phyloP scores from a whole-genome alignment of 352 stramenopile species.

The Stephanocyclus meneghinianus region DNA sequence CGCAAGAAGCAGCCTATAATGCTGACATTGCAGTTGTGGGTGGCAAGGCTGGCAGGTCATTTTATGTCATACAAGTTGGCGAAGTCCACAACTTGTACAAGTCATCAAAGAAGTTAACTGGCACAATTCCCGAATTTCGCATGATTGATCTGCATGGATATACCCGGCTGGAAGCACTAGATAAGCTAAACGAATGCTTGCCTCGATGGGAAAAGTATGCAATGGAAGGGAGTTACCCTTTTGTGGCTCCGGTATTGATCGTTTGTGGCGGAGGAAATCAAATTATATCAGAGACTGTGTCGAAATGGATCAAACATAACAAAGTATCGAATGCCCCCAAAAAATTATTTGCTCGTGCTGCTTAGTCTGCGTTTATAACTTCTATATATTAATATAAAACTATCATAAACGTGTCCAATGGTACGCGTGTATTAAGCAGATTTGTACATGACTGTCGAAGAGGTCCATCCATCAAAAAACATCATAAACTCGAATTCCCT shows the following conservation, averaged over 20 bases:
- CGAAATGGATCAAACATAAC: slow-evolving; percentile 28
- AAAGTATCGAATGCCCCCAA: slow-evolving; percentile 32
- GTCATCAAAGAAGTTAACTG: slow-evolving; percentile 27
- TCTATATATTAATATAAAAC: not conserved
- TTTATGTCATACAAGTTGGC: slow-evolving; percentile 30
- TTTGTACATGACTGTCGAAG: not conserved
- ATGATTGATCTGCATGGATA: slow-evolving; percentile 31
- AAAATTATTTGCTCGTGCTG: slow-evolving; percentile 1
- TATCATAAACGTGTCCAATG: no score
- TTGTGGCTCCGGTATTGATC: slow-evolving; percentile 13
- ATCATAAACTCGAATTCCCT: no score
- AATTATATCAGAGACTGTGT: slow-evolving; percentile 26
- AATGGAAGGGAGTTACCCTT: slow-evolving; percentile 26
- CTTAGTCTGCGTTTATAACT: not conserved
- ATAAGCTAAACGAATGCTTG: slow-evolving; percentile 13
- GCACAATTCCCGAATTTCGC: not conserved
- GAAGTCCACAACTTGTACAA: slow-evolving; percentile 44
- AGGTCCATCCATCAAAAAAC: no score
- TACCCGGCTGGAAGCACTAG: slow-evolving; percentile 11
- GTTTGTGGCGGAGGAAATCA: slow-evolving; percentile 32
- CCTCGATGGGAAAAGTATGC: slow-evolving; percentile 12
- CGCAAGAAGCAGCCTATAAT: slow-evolving; percentile 16
- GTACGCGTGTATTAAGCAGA: no score
- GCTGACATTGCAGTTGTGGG: slow-evolving; percentile 12
- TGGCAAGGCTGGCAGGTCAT: slow-evolving; percentile 36